phyloP scores from a whole-genome alignment of 2,329 filamentous ascomycete genomes.

The Pseudopyricularia javanii region DNA sequence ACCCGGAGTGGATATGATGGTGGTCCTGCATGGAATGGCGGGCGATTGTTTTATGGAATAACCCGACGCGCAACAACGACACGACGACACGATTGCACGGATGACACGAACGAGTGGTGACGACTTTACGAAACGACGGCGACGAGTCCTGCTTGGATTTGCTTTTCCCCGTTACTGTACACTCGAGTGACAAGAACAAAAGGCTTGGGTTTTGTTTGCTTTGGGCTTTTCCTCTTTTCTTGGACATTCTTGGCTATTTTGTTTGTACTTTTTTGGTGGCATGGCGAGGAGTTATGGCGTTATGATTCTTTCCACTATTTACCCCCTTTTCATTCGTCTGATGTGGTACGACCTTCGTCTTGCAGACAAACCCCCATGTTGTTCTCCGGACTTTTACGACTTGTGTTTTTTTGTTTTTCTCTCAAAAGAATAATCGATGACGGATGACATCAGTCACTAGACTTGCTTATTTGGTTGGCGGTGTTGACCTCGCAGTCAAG shows the following conservation, averaged over 20 bases:
- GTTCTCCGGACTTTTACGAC: not conserved
- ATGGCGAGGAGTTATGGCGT: not conserved
- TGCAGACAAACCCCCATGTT: not conserved
- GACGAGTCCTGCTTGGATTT: too few relatives aligned
- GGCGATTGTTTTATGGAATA: too few relatives aligned
- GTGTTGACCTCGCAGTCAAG: not conserved
- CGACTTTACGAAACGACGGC: too few relatives aligned
- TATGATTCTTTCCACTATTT: not conserved
- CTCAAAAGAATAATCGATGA: not conserved
- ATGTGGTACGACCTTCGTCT: not conserved
- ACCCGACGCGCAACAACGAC: too few relatives aligned
- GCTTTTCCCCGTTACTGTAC: too few relatives aligned
- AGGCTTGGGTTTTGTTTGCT: too few relatives aligned
- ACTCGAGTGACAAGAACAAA: too few relatives aligned
- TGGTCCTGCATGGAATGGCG: too few relatives aligned
- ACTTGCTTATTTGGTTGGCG: not conserved
- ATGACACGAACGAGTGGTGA: too few relatives aligned
- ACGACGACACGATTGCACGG: too few relatives aligned
- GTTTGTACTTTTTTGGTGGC: not conserved
- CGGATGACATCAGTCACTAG: not conserved
- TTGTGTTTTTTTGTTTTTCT: not conserved
- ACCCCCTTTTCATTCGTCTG: not conserved
- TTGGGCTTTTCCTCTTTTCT: not conserved
- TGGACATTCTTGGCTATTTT: not conserved
- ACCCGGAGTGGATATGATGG: not conserved